Percentiles rank a stretch among this genome's conserved stretches.
phyloP scores from a whole-genome alignment of 2,329 filamentous ascomycete species.

The Pleoardoris graminearum region DNA sequence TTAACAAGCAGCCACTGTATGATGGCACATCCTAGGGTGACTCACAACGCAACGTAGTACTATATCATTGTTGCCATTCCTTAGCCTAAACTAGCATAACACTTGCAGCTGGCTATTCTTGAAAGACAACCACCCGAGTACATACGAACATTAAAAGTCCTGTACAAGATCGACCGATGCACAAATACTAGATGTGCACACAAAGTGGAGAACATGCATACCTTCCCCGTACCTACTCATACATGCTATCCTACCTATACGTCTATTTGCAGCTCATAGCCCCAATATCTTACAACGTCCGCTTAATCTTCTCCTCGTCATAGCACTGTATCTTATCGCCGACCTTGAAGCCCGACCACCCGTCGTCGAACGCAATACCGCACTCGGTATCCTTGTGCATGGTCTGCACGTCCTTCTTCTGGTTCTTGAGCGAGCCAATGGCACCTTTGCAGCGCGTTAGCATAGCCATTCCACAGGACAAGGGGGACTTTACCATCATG shows the following conservation, averaged over 20 bases:
- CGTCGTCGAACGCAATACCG: constrained; percentile 79
- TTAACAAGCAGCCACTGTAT: too few relatives aligned
- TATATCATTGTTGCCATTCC: too few relatives aligned
- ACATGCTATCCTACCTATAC: background rate
- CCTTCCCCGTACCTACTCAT: background rate
- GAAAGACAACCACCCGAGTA: too few relatives aligned
- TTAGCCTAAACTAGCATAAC: too few relatives aligned
- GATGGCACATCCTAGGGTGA: too few relatives aligned
- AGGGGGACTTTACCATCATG: constrained; percentile 73
- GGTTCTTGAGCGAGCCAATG: constrained; percentile 81
- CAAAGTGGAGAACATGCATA: constrained; percentile 4
- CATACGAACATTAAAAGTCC: background rate
- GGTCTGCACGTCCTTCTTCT: constrained; percentile 83
- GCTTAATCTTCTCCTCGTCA: constrained; percentile 75
- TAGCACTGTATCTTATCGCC: constrained; percentile 90
- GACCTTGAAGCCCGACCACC: constrained; percentile 74
- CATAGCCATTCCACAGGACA: constrained; percentile 5
- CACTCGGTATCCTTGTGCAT: constrained; percentile 95
- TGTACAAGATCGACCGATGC: background rate
- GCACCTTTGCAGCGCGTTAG: constrained; percentile 59
- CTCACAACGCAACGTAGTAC: too few relatives aligned
- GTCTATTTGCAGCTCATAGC: background rate
- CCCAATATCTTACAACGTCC: constrained; percentile 51
- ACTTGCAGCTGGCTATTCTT: too few relatives aligned
- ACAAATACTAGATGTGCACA: too few relatives aligned